phyloP scores from a whole-genome alignment of 2,329 filamentous ascomycete species.

The Penicillium occitanis region DNA sequence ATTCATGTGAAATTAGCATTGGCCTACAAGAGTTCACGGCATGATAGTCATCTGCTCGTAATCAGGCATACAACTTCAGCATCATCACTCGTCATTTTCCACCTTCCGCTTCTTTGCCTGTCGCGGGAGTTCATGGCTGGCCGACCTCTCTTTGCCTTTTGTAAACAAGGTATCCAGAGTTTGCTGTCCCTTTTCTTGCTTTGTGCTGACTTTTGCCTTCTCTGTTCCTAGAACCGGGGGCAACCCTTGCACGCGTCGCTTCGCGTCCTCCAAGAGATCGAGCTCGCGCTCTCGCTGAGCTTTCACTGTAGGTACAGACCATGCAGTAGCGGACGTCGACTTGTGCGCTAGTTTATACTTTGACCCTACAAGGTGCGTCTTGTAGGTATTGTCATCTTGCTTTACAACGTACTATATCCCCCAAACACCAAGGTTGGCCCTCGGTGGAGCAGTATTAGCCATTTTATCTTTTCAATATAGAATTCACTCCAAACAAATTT shows the following conservation, averaged over 20 bases:
- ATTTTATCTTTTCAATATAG: background rate
- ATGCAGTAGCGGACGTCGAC: constrained; percentile 29
- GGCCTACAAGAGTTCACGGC: background rate
- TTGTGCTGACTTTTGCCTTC: constrained; percentile 34
- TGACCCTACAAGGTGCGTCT: constrained; percentile 35
- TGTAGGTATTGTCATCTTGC: constrained; percentile 39
- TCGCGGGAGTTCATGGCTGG: background rate
- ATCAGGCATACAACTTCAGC: background rate
- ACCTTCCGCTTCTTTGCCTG: background rate
- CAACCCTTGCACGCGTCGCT: constrained; percentile 33
- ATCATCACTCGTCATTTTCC: background rate
- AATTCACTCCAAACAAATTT: background rate
- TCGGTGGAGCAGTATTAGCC: background rate
- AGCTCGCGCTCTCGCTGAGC: constrained; percentile 37
- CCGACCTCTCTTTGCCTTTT: constrained; percentile 20
- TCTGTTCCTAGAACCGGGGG: constrained; percentile 36
- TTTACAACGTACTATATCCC: constrained; percentile 34
- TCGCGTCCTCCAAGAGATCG: constrained; percentile 36
- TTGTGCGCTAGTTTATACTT: constrained; percentile 42
- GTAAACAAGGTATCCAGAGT: constrained; percentile 34
- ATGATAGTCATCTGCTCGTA: background rate
- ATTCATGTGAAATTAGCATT: background rate
- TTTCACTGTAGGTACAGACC: constrained; percentile 38
- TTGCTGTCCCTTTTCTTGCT: constrained; percentile 34
- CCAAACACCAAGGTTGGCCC: background rate